Conservation (phyloP, 2,329 filamentous ascomycete genomes). For the Alternaria sp. region DNA sequence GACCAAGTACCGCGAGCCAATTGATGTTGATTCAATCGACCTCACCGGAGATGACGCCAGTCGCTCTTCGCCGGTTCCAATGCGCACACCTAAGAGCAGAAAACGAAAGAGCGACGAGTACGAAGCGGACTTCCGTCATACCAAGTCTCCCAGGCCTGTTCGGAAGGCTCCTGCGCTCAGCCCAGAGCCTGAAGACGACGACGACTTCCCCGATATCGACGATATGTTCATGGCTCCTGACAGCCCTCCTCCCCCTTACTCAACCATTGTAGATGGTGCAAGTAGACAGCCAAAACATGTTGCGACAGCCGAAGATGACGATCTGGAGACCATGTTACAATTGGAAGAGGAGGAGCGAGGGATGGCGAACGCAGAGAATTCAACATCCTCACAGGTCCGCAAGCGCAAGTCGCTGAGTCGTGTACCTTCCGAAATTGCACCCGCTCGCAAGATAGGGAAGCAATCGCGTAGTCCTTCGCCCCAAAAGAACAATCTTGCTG, state of each 20-base stretch:
- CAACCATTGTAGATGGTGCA: constrained; percentile 47
- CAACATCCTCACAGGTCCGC: constrained; percentile 23
- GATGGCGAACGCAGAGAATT: constrained; percentile 16
- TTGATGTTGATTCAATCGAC: constrained; percentile 49
- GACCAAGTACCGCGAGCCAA: constrained; percentile 22
- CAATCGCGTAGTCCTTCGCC: constrained; percentile 36
- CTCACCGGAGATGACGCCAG: constrained; percentile 44
- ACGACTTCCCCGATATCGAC: constrained; percentile 54
- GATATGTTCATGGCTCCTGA: constrained; percentile 36
- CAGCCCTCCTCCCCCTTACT: constrained; percentile 56
- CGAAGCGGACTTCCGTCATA: constrained; percentile 36
- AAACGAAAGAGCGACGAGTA: constrained; percentile 60
- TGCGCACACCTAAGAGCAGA: constrained; percentile 36
- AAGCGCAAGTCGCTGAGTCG: constrained; percentile 47
- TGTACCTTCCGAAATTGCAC: constrained; percentile 39
- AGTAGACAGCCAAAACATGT: constrained; percentile 4
- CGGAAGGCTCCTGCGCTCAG: constrained; percentile 23
- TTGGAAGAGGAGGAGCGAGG: constrained; percentile 28
- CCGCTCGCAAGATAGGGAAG: constrained; percentile 44
- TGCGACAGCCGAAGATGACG: constrained; percentile 14
- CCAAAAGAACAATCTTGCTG: constrained; percentile 7
- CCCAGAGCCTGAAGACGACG: constrained; percentile 28
- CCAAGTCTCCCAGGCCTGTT: constrained; percentile 31
- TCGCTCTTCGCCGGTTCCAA: constrained; percentile 30
- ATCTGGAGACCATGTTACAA: constrained; percentile 23